These are phyloP conservation scores for Aspergillus puulaauensis DNA, from an alignment of 2,329 filamentous ascomycete species.

Conservation along the genomic window DNA sequence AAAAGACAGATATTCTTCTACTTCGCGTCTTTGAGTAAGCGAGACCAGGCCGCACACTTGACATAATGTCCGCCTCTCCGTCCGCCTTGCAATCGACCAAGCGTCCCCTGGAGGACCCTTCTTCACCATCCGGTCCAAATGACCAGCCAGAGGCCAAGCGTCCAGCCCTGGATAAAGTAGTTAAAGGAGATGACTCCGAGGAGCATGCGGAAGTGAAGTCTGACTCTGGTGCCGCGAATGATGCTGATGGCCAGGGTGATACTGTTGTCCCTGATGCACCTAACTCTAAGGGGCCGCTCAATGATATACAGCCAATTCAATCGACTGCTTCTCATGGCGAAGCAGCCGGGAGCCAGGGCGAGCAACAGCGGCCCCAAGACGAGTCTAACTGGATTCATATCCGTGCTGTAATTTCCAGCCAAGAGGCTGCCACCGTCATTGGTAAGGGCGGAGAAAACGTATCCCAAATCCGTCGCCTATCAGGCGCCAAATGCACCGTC, in stretches of 20 bases:
- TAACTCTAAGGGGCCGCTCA: constrained; percentile 51
- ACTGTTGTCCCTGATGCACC: constrained; percentile 66
- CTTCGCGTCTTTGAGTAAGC: constrained; percentile 49
- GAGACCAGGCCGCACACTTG: constrained; percentile 27
- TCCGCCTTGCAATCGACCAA: constrained; percentile 60
- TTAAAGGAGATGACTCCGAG: constrained; percentile 60
- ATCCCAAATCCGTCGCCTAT: constrained; percentile 90
- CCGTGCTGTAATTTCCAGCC: constrained; percentile 93
- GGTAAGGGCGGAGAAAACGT: constrained; percentile 99
- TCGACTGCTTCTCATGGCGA: constrained; percentile 57
- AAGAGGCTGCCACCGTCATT: constrained; percentile 95
- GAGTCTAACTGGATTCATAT: constrained; percentile 97
- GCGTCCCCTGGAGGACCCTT: constrained; percentile 94
- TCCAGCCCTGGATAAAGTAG: constrained; percentile 88
- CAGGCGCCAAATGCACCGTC: constrained; percentile 96
- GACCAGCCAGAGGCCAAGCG: constrained; percentile 98
- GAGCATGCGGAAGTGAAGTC: constrained; percentile 29
- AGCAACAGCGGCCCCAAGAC: constrained; percentile 63
- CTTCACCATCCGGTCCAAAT: constrained; percentile 84
- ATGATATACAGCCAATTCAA: constrained; percentile 60
- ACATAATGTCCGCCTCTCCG: constrained; percentile 70
- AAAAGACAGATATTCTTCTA: constrained; percentile 47
- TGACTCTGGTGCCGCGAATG: constrained; percentile 21
- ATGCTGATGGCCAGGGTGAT: constrained; percentile 57
- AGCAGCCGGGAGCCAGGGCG: constrained; percentile 43